These are phyloP conservation scores for Termitomyces sp. DNA, from an alignment of 768 basidiomycete genomes.

Conservation along the genomic window DNA sequence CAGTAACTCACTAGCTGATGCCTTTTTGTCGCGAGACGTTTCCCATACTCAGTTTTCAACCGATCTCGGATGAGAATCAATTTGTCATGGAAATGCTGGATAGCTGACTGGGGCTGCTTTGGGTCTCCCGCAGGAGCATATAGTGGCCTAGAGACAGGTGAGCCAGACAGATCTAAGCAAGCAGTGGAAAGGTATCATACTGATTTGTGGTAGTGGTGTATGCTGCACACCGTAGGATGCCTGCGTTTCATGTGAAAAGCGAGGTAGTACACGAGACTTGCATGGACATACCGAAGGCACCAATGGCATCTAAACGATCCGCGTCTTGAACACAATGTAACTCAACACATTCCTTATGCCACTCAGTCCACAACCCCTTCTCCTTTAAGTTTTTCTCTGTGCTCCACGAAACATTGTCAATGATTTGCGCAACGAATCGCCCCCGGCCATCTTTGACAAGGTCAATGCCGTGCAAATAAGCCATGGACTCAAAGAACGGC, in stretches of 20 bases:
- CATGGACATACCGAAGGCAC: slow-evolving; percentile 59
- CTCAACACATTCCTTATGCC: slow-evolving; percentile 72
- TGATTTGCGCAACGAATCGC: slow-evolving; percentile 50
- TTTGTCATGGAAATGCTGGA: slow-evolving; percentile 87
- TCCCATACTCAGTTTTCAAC: slow-evolving; percentile 78
- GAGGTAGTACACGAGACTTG: neutral
- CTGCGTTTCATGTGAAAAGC: slow-evolving; percentile 22
- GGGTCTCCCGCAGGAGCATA: slow-evolving; percentile 48
- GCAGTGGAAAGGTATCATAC: slow-evolving; percentile 23
- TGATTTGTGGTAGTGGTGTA: slow-evolving; percentile 55
- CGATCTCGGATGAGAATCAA: slow-evolving; percentile 68
- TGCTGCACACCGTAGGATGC: slow-evolving; percentile 68
- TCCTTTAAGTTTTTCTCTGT: slow-evolving; percentile 71
- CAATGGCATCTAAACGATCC: slow-evolving; percentile 76
- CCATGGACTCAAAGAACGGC: slow-evolving; percentile 56
- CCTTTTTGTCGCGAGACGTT: slow-evolving; percentile 61
- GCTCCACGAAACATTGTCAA: slow-evolving; percentile 83
- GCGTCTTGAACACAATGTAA: slow-evolving; percentile 83
- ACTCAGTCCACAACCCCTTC: slow-evolving; percentile 51
- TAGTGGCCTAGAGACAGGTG: slow-evolving; percentile 30
- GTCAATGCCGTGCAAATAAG: slow-evolving; percentile 43
- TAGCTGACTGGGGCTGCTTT: slow-evolving; percentile 46
- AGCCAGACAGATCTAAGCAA: neutral
- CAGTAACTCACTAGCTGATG: slow-evolving; percentile 57
- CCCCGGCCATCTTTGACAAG: slow-evolving; percentile 62